Base-by-base conservation (phyloP, 1,284 basidiomycete genomes). In the Xerocomus amazonicus region DNA sequence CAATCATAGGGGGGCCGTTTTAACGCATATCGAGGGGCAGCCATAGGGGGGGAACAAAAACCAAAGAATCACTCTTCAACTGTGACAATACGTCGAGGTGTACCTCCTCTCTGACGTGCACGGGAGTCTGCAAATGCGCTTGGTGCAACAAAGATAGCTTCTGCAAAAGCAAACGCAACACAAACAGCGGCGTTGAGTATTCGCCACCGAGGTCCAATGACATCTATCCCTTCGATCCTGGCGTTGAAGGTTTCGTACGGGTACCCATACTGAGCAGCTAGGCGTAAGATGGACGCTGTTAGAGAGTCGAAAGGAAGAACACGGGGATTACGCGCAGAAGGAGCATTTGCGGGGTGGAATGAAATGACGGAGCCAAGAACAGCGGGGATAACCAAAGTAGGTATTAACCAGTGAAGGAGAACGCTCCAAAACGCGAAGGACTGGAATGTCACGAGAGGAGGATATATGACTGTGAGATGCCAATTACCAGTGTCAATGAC, bases 121-220 rank as follows among this genome's bases (percentile, higher is more conserved):
- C 64, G 66, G n/a, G 59, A 58, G 43, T 68, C 63, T 13, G 63
- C 56, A 44, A 61, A 67, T 13, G 66, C 65, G n/a, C 57, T 38
- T 17, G 68, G 65, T 10, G 65, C 65, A 9, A 39, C 26, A 31
- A 59, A 69, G 49, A 84, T 75, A 0, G 76, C 79, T 59, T 85
- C 83, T 2, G 81, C 77, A 56, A 83, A 81, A 1, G 83, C 77
- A 59, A 84, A 83, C 0, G 80, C 80, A 13, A 81, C 71, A 4
- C 73, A 70, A 31, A 84, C 64, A 6, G 72, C 66, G 0, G 83
- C 79, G 37, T 66, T 72, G 47, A 81, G 65, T 2, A 81, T 68
- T 37, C 84, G 73, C 72, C 76, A 76, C 34, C 73, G 68, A 32
- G 67, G 62, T 3, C 79, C 80, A 12, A 85, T 59, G 3, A 81